A percentile compares a stretch with the other conserved stretches of the same genome.
These are phyloP conservation scores for Fraxinus ornus DNA, from an alignment of 305 asterid genomes.

Conservation along the genomic window DNA sequence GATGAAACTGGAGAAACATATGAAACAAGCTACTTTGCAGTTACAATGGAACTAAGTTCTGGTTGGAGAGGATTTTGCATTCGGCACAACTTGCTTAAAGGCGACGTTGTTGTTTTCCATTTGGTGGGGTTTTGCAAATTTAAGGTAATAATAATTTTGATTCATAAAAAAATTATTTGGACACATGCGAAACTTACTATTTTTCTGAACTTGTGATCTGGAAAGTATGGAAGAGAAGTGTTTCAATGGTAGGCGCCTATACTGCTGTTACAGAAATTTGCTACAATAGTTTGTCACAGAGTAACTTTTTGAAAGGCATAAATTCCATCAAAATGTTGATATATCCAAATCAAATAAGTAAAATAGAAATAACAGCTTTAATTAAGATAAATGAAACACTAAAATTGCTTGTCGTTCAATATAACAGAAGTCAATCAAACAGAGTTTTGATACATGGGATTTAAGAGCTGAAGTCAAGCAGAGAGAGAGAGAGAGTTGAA, in stretches of 20 bases:
- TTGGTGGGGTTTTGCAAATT: slow-evolving; percentile 34
- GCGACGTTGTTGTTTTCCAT: slow-evolving; percentile 48
- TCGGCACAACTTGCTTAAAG: slow-evolving; percentile 41
- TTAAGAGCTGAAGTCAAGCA: neutral
- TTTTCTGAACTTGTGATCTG: neutral
- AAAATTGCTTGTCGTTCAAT: neutral
- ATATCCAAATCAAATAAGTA: neutral
- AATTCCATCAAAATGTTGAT: neutral
- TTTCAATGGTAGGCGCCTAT: neutral
- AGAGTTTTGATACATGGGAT: neutral
- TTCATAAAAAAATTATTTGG: neutral
- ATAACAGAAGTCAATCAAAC: neutral
- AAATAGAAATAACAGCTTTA: neutral
- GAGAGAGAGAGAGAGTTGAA: neutral
- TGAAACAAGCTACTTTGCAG: slow-evolving; percentile 39
- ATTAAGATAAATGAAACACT: neutral
- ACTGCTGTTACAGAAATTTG: neutral
- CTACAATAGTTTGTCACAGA: neutral
- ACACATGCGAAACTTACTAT: neutral
- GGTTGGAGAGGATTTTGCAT: slow-evolving; percentile 52
- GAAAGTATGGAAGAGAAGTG: neutral
- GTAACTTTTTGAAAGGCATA: neutral
- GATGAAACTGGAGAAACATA: slow-evolving; percentile 37
- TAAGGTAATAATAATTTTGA: slow-evolving; percentile 30
- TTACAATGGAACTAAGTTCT: slow-evolving; percentile 45